Evolutionary conservation across 1,139 yeast species (phyloP), one percentile per base, ranked within the genome.

Genomic region (Hyphopichia khmerensis): DNA sequence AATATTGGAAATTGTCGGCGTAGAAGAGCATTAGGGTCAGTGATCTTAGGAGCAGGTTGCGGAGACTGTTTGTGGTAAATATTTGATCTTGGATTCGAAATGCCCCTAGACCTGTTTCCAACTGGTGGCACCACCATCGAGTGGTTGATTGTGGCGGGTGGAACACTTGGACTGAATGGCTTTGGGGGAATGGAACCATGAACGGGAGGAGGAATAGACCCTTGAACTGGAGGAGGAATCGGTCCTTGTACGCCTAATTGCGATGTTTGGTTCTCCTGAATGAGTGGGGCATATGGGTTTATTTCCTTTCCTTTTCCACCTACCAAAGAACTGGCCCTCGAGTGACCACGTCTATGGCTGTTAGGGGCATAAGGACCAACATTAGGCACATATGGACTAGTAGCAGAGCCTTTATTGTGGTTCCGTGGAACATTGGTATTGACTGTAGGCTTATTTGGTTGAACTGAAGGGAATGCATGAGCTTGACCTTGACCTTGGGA

Each of bases 1-100:
- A 89, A 86, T 30, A 90, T 61, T 0, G 96, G 96, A 60, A 86
- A 87, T 58, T 88, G 96, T 44, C 87, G 70, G 40, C 71, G 72
- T 26, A 56, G 55, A 37, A 67, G 54, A 7, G 69, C 65, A 23
- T 60, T 61, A 1, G 77, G 76, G 44, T 72, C 62, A 31, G 53
- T 56, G 16, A 61, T 58, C 44, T 62, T 64, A 1, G 64, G 57
- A 8, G 43, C 37, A 42, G 36, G 36, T 21, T 19, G 36, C 3
- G n/a, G 21, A 6, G 55, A 56, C 17, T 57, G 52, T 24, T 52
- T 50, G 5, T 47, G 43, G 44, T 65, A 65, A 16, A 64, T 55
- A 27, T 59, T 64, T 3, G 59, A 50, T 38, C 55, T 57, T 1
- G 68, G 52, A 36, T 59, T 65, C 0, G 74, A 66, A 14, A 57